Base-by-base conservation (phyloP, 176 grass and related monocot species). In the Otatea glauca region DNA sequence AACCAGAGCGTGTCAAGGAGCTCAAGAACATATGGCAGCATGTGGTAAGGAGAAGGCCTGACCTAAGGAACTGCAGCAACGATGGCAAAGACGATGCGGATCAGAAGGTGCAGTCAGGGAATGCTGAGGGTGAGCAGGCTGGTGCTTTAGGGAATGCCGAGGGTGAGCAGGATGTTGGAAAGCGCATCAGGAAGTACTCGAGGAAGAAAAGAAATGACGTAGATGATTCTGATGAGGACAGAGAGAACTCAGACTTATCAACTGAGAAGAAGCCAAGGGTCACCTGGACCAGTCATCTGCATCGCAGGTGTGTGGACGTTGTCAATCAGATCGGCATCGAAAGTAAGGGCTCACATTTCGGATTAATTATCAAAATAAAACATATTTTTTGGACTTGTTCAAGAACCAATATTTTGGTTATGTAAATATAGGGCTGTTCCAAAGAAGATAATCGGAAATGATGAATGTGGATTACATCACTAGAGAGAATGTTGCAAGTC, bases 21-120 rank as follows among this genome's bases (percentile, higher is more conserved):
- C 37, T 94, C 5, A 92, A 20, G n/a, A 84, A 88, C 38, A 78
- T 97, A 49, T 94, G 92, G 92, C 76, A 86, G 24, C 94, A 94
- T 45, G 90, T 88, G 6, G 29, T 61, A 35, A 74, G 80, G 71
- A 81, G 24, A 21, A 81, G 18, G 16, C n/a, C n/a, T n/a, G 25
- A 53, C 42, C 10, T 15, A 47, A 64, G 61, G 50, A 83, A 72
- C n/a, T 24, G 6, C 12, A 35, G 10, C 7, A n/a, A 9, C 8
- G 50, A 10, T 15, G 13, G 29, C 17, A 67, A 56, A 69, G 50
- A 48, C 42, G 64, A 85, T 12, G 42, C 34, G 41, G 17, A 59
- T 34, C 7, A 79, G 21, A 64, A 17, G 37, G 75, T 53, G 55
- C 48, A 80, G 2, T 70, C 61, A n/a, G n/a, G n/a, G n/a, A n/a